Evolutionary conservation across 2,329 filamentous ascomycete species (phyloP), one percentile per base, ranked within the genome.

Genomic region (Aspergillus amoenus): DNA sequence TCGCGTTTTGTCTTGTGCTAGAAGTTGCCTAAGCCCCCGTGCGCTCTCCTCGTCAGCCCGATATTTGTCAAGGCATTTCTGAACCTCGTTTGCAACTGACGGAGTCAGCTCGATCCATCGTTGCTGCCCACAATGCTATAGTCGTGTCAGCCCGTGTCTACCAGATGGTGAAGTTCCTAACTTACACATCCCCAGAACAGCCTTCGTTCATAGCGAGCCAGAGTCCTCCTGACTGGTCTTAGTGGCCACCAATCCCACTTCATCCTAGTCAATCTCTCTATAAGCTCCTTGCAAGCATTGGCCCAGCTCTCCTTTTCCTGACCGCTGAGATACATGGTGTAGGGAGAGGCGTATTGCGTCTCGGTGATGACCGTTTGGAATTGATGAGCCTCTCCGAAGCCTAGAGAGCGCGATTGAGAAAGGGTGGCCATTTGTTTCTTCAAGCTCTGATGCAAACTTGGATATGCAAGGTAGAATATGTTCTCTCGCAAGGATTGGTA

Each of bases 181-280:
- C 47, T 0, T 24, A 18, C 47, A 1, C 44, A 32, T n/a, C 0
- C 30, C 47, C 34, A 50, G 11, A 13, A 15, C n/a, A 41, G 15
- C 13, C 46, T 13, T 15, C 0, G 15, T 21, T 49, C 46, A 4
- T 3, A 3, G 8, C 11, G 5, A 8, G 32, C n/a, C 8, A 49
- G 13, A 6, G 15, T 11, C 22, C 18, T 11, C 32, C n/a, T 22
- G 18, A 21, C 41, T 2, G 34, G 47, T 1, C 7, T 40, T 22
- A 50, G 12, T 30, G 47, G 47, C 47, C 47, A 50, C 47, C 47
- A 50, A 41, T 50, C 47, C 47, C 47, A 50, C 41, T 41, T 41
- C 32, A 30, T n/a, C 18, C 34, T 3, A 1, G 46, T 22, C 46
- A 34, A 49, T 7, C 0, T 8, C 18, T 49, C 46, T 3, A 27